Conservation (phyloP, 1,139 yeast genomes). For the Lodderomyces metapsilosis region DNA sequence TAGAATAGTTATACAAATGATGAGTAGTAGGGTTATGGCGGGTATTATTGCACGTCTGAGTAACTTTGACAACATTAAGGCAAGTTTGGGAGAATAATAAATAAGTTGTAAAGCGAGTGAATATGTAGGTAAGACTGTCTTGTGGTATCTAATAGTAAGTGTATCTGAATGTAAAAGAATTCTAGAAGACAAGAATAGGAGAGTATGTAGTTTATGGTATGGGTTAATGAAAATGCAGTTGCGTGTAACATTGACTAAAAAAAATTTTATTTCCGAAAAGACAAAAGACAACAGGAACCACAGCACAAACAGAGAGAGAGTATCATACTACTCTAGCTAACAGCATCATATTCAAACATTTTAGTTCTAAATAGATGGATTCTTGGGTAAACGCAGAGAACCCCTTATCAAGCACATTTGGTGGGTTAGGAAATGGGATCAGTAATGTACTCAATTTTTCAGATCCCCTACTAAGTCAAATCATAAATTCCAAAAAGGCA, state of each 20-base stretch:
- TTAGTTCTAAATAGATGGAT: conserved; percentile 18
- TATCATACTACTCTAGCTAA: neutral
- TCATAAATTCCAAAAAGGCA: conserved; percentile 49
- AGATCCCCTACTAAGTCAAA: conserved; percentile 42
- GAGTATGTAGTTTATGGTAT: neutral
- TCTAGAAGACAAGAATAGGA: too few species aligned
- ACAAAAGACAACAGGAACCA: too few species aligned
- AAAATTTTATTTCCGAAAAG: too few species aligned
- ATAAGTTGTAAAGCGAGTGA: too few species aligned
- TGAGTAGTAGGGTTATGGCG: conserved; percentile 8
- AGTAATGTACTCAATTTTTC: conserved; percentile 16
- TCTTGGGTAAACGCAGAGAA: conserved; percentile 15
- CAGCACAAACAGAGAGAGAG: too few species aligned
- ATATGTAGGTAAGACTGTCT: too few species aligned
- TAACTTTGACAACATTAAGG: conserved; percentile 14
- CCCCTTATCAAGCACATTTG: conserved; percentile 9
- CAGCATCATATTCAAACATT: neutral
- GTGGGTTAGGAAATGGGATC: conserved; percentile 7
- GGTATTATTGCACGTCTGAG: conserved; percentile 13
- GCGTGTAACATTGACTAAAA: neutral
- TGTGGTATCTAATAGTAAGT: too few species aligned
- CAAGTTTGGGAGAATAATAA: too few species aligned
- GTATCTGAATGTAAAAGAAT: too few species aligned
- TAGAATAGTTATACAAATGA: conserved; percentile 10
- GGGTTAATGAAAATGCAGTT: too few species aligned